These are phyloP conservation scores for Lactarius hengduanensis DNA, from an alignment of 768 basidiomycete species.

Conservation along the genomic window DNA sequence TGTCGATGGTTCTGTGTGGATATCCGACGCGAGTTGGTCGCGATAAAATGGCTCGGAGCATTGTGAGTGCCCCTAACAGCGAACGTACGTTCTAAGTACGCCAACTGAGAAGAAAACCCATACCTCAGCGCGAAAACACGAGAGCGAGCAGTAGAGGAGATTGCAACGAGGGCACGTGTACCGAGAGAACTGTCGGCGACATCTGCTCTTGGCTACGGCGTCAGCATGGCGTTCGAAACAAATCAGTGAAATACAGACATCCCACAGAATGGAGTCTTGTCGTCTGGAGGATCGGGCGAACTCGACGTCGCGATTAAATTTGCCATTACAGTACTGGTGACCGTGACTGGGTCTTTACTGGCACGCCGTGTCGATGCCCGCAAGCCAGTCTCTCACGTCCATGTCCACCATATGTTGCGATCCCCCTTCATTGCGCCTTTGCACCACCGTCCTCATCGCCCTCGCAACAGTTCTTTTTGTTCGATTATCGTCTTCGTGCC, in stretches of 20 bases:
- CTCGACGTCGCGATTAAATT: not conserved
- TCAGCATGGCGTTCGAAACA: not conserved
- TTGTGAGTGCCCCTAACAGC: conserved; percentile 54
- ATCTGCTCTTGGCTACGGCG: conserved; percentile 43
- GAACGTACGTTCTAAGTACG: not conserved
- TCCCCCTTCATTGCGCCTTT: too few species aligned
- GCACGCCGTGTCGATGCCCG: too few species aligned
- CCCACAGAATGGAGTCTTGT: conserved; percentile 13
- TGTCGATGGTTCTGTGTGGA: conserved; percentile 55
- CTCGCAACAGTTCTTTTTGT: too few species aligned
- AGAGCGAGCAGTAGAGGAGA: conserved; percentile 75
- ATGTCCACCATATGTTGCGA: too few species aligned
- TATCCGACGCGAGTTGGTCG: conserved; percentile 65
- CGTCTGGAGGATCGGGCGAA: conserved; percentile 1
- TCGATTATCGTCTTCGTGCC: too few species aligned
- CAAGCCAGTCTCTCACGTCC: too few species aligned
- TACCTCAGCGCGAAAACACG: conserved; percentile 61
- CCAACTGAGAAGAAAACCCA: not conserved
- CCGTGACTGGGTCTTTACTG: not conserved
- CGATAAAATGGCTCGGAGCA: conserved; percentile 86
- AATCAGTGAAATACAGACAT: conserved; percentile 5
- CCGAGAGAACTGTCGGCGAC: conserved; percentile 69
- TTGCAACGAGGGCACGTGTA: conserved; percentile 86
- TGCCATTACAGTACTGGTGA: not conserved
- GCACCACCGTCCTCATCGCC: too few species aligned